Evolutionary conservation across 352 stramenopile species (phyloP).

Genomic region (Elongisporangium undulatum): DNA sequence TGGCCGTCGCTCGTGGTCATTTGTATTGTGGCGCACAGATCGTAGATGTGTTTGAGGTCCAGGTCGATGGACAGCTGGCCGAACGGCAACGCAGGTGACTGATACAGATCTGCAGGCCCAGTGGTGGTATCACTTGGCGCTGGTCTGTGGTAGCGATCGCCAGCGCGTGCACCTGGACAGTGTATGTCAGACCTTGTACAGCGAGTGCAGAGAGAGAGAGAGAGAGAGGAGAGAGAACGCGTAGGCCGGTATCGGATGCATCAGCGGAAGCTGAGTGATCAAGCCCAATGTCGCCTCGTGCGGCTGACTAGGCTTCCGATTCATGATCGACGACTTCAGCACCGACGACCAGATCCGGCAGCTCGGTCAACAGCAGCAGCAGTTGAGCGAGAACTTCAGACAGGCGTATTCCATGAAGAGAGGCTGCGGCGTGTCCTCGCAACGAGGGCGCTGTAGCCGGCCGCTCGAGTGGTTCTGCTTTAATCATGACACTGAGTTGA

Average conservation of each 20-base stretch:
- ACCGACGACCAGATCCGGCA: too few relatives aligned
- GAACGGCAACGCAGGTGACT: conserved; percentile 7
- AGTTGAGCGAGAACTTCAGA: too few relatives aligned
- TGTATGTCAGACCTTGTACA: conserved; percentile 9
- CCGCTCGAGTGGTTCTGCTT: not conserved
- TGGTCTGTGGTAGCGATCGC: conserved; percentile 6
- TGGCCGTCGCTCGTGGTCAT: too few relatives aligned
- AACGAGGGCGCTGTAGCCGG: conserved; percentile 1
- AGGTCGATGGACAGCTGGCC: too few relatives aligned
- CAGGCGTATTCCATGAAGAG: too few relatives aligned
- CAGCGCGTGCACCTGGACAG: conserved; percentile 13
- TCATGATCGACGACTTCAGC: conserved; percentile 13
- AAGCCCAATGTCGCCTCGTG: conserved; percentile 4
- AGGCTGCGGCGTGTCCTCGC: too few relatives aligned
- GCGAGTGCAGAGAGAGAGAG: conserved; percentile 8
- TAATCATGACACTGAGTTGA: too few relatives aligned
- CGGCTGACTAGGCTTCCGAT: conserved; percentile 17
- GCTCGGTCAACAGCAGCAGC: too few relatives aligned
- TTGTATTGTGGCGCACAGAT: too few relatives aligned
- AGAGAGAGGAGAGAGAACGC: conserved; percentile 2
- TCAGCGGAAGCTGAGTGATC: not conserved
- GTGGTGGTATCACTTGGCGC: conserved; percentile 18
- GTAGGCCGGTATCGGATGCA: conserved; percentile 4
- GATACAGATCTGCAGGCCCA: conserved; percentile 1
- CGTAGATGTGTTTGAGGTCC: too few relatives aligned